Evolutionary conservation across 257 asterid genomes (phyloP), one percentile per base, ranked within the genome.

Genomic region (Nicotiana attenuata): DNA sequence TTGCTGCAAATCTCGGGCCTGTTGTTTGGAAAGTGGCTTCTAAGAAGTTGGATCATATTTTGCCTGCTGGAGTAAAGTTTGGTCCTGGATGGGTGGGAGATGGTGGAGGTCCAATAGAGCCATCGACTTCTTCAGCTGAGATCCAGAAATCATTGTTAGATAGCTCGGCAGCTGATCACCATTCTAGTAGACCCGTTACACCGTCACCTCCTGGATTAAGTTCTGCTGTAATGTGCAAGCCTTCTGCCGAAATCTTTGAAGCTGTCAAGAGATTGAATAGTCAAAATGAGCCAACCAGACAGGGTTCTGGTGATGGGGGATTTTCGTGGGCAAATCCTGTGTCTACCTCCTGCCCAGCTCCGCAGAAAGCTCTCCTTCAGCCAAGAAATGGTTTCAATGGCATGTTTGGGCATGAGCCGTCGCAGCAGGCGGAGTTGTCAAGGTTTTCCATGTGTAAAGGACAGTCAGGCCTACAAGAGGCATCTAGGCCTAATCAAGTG

Each of bases 81-180:
- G 98, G 99, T 13, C 98, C 97, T 1, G 99, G 99, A 20, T 96
- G 99, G 99, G 97, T 93, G 50, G 94, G 94, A 47, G 97, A 96
- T 29, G 82, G 81, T 5, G 95, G 71, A n/a, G 73, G 83, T n/a
- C 65, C 89, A 13, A 80, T 88, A 24, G 91, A 87, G 33, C 84
- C 87, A 10, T 79, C 65, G n/a, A 56, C 92, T 20, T 79, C 82
- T 80, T 68, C 91, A 67, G 73, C 85, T 3, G 92, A 90, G 73
- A 89, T 85, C 82, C 90, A 87, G 75, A 91, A 81, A 79, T 77
- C 85, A 19, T 68, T 41, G 47, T 41, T 85, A 10, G 88, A 63
- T 63, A 89, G 83, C 77, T 52, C 84, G 16, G 84, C 84, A 38
- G 81, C 75, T 26, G 86, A 85, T 77, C 77, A 76, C 79, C 88